phyloP scores from a whole-genome alignment of 129 eudicot species.

The Chrysanthemum seticuspe region DNA sequence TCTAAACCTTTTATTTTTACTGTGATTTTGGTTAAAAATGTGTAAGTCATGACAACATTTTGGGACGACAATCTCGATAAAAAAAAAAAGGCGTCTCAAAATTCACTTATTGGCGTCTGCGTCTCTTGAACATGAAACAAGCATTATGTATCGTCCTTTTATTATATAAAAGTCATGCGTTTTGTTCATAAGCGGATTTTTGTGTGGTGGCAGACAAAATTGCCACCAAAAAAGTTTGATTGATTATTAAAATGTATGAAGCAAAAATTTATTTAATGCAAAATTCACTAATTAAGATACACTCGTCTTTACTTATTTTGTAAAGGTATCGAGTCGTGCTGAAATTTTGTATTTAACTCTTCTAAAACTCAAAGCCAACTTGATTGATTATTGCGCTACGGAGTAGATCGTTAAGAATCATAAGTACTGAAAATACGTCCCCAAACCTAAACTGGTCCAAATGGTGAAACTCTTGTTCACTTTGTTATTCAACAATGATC shows the following conservation, averaged over 20 bases:
- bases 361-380: not conserved
- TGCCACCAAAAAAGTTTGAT: slow-evolving; percentile 40
- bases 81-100: too few relatives aligned
- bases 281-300: not conserved
- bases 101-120: too few relatives aligned
- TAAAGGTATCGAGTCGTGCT: not conserved
- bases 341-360: not conserved
- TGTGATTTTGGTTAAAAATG: too few relatives aligned
- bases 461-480: too few relatives aligned
- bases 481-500: too few relatives aligned
- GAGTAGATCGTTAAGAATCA: not conserved
- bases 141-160: slow-evolving; percentile 36
- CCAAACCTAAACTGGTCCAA: not conserved
- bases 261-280: not conserved
- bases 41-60: too few relatives aligned
- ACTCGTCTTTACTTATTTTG: not conserved
- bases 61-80: too few relatives aligned
- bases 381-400: not conserved
- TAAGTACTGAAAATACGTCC: not conserved
- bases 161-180: slow-evolving; percentile 24
- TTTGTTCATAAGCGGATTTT: slow-evolving; percentile 32
- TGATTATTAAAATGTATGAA: not conserved
- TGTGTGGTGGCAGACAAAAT: slow-evolving; percentile 44
- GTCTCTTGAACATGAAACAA: too few relatives aligned
- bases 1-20: too few relatives aligned